These are phyloP conservation scores for Pseudogymnoascus sp. DNA, from an alignment of 2,329 filamentous ascomycete species.

Conservation along the genomic window DNA sequence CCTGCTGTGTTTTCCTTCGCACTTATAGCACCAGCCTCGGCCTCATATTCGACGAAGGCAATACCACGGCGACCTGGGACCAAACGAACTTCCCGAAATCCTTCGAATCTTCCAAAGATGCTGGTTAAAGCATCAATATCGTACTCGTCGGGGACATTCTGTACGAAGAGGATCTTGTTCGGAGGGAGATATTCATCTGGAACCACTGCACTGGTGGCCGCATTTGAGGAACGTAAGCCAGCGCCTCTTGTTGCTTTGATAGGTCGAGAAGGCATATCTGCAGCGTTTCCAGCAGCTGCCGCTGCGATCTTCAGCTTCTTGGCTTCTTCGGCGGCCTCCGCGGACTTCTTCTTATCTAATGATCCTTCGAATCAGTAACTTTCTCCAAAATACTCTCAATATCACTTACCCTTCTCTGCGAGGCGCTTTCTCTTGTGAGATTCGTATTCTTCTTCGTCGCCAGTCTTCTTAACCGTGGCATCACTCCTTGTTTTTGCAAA, in stretches of 20 bases:
- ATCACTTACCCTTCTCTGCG: constrained; percentile 73
- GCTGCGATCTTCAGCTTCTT: constrained; percentile 63
- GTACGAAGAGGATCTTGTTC: constrained; percentile 93
- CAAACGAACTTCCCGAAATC: constrained; percentile 84
- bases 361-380: constrained; percentile 6
- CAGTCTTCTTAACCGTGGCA: constrained; percentile 68
- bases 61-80: constrained; percentile 83
- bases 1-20: constrained; percentile 91
- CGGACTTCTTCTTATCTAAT: constrained; percentile 67
- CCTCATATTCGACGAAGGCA: constrained; percentile 94
- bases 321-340: constrained; percentile 70
- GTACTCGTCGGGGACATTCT: constrained; percentile 83
- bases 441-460: constrained; percentile 76
- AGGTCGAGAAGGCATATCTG: constrained; percentile 46
- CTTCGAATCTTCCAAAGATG: constrained; percentile 84
- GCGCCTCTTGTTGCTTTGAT: constrained; percentile 62
- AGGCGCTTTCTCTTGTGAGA: constrained; percentile 74
- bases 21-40: constrained; percentile 77
- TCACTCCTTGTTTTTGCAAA: constrained; percentile 80
- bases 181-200: constrained; percentile 97
- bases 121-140: constrained; percentile 69
- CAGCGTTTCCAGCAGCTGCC: constrained; percentile 32
- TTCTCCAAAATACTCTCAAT: not conserved
- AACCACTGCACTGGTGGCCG: constrained; percentile 61
- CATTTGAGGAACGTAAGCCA: constrained; percentile 69